These are phyloP conservation scores for Beauveria caledonica DNA, from an alignment of 2,329 filamentous ascomycete genomes.

Conservation along the genomic window DNA sequence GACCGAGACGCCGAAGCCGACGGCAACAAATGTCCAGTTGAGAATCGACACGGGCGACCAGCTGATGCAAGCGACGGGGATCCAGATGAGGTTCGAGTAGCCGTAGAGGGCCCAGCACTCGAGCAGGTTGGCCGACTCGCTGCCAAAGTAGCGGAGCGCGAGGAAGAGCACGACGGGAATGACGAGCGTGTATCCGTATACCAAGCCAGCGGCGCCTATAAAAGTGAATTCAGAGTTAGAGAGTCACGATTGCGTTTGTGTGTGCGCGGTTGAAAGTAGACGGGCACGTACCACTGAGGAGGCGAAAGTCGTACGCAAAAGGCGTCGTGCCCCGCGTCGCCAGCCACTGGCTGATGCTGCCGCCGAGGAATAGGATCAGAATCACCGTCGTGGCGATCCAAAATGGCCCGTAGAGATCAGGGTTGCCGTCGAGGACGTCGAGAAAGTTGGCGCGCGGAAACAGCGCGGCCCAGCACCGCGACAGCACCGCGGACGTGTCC, in stretches of 20 bases:
- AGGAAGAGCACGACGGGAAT: slow-evolving; percentile 82
- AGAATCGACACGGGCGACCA: slow-evolving; percentile 80
- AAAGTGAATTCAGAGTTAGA: background rate
- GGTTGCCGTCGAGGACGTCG: slow-evolving; percentile 92
- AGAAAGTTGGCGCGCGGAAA: slow-evolving; percentile 92
- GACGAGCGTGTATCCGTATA: slow-evolving; percentile 91
- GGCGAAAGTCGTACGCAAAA: slow-evolving; percentile 85
- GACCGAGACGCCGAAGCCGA: slow-evolving; percentile 77
- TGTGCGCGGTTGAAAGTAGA: too few relatives aligned
- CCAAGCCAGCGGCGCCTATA: slow-evolving; percentile 72
- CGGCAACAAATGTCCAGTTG: slow-evolving; percentile 87
- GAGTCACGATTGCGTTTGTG: background rate
- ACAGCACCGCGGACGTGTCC: slow-evolving; percentile 81
- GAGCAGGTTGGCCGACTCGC: slow-evolving; percentile 83
- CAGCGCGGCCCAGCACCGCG: slow-evolving; percentile 79
- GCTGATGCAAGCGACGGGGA: slow-evolving; percentile 83
- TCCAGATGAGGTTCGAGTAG: slow-evolving; percentile 95
- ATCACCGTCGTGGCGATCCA: slow-evolving; percentile 99
- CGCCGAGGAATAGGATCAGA: slow-evolving; percentile 88
- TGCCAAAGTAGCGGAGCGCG: slow-evolving; percentile 89
- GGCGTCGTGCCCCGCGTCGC: slow-evolving; percentile 57
- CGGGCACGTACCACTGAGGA: slow-evolving; percentile 63
- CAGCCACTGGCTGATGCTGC: slow-evolving; percentile 89
- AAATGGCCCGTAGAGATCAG: slow-evolving; percentile 92
- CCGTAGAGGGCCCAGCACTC: slow-evolving; percentile 96